A percentile compares a stretch with the other conserved stretches of the same genome.
These are phyloP conservation scores for Pachysandra terminalis DNA, from an alignment of 164 flowering plant species.

Conservation along the genomic window DNA sequence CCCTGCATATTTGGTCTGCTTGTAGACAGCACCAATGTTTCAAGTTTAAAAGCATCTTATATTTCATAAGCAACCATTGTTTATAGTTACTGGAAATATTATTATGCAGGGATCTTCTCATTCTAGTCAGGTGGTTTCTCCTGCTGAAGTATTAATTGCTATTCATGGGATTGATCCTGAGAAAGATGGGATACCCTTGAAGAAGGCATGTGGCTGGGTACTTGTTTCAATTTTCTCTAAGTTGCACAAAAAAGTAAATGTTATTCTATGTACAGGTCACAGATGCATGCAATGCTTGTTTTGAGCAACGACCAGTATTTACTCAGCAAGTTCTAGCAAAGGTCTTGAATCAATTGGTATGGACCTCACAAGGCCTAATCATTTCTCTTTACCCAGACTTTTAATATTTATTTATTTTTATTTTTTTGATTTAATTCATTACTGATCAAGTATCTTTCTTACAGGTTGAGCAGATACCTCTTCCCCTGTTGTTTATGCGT, in stretches of 20 bases:
- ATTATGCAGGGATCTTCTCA: slow-evolving; percentile 67
- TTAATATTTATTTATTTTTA: too few relatives aligned
- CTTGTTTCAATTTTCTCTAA: background rate
- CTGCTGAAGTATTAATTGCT: slow-evolving; percentile 89
- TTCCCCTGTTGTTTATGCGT: slow-evolving; percentile 92
- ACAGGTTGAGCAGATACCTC: slow-evolving; percentile 99
- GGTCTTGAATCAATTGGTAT: slow-evolving; percentile 91
- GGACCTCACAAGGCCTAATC: slow-evolving; percentile 14
- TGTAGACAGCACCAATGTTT: background rate
- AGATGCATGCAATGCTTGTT: slow-evolving; percentile 99
- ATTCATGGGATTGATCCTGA: slow-evolving; percentile 96
- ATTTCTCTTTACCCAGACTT: background rate
- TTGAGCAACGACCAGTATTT: slow-evolving; percentile 77
- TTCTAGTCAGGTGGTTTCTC: slow-evolving; percentile 62
- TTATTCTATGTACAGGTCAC: slow-evolving; percentile 57
- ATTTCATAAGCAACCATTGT: background rate
- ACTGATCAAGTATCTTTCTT: slow-evolving; percentile 13
- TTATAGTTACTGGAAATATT: slow-evolving; percentile 6
- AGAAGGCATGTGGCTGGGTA: slow-evolving; percentile 46
- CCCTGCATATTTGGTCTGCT: background rate
- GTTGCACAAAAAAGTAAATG: slow-evolving; percentile 4
- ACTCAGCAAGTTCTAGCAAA: slow-evolving; percentile 95
- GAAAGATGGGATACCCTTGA: slow-evolving; percentile 84
- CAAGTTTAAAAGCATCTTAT: background rate
- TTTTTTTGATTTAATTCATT: slow-evolving; percentile 1